Base-by-base conservation (phyloP, 2,329 filamentous ascomycete species). In the Dothistroma pini region DNA sequence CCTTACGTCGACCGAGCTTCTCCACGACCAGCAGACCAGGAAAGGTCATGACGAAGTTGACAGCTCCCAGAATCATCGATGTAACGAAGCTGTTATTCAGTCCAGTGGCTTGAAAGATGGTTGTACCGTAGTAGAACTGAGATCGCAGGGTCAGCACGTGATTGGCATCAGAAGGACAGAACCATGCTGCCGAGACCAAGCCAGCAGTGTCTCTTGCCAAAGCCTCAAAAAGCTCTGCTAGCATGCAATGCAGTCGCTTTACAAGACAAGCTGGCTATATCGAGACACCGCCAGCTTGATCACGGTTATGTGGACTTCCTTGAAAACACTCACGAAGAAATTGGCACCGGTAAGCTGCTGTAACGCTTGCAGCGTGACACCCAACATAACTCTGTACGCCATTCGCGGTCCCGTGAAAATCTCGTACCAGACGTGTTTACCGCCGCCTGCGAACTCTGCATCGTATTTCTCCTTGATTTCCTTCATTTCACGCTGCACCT, bases 311-410 rank as follows among this genome's bases (percentile, higher is more conserved):
- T 29, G 3, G 25, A 29, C 3, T 29, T 6, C 6, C 25, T 29
- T 2, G 25, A 29, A 29, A 6, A 3, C 25, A 29, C 25, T 29
- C 25, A 29, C 25, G 77, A 86, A 87, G 75, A 85, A 88, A 75
- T 88, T 88, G 61, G 83, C 85, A 34, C 87, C 87, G 0, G 86
- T 89, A 1, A 90, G 77, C 70, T 90, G 87, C 73, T 89, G 86
- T 5, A 86, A 82, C 48, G 84, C 82, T 73, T 89, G 85, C 1
- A 90, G 80, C 3, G 78, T 71, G 38, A 89, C 82, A 44, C 87
- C 87, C 0, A 89, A 79, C 0, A 84, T 52, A 0, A 85, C 87
- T 29, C 87, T 82, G 72, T 89, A 86, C 6, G 83, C 67, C 81
- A 89, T 91, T 64, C 86, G 86, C 67, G 86, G 87, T 64, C 82